Percentiles rank a stretch among this genome's conserved stretches.
phyloP scores from a whole-genome alignment of 2,329 filamentous ascomycete species.

The Gyromitra esculenta region DNA sequence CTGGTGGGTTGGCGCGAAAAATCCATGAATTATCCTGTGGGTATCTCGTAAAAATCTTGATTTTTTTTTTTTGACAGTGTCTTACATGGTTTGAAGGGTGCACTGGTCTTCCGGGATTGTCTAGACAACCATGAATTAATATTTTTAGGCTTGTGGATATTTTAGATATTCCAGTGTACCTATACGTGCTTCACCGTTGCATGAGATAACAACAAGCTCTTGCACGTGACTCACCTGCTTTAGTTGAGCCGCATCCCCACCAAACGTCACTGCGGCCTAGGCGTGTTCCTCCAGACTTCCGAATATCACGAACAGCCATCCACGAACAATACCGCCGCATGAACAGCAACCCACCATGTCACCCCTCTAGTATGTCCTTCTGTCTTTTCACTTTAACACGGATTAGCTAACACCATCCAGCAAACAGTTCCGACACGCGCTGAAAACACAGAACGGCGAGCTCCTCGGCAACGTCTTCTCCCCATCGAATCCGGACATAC shows the following conservation, averaged over 20 bases:
- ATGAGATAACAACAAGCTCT: too few species aligned
- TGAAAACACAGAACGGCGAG: constrained; percentile 55
- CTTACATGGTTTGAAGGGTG: too few species aligned
- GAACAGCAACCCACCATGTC: constrained; percentile 41
- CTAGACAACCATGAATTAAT: too few species aligned
- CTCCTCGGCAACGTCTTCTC: constrained; percentile 59
- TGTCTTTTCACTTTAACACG: neutral
- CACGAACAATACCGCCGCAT: constrained; percentile 13
- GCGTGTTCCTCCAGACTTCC: constrained; percentile 13
- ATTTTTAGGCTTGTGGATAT: too few species aligned
- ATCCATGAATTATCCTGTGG: too few species aligned
- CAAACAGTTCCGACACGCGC: constrained; percentile 53
- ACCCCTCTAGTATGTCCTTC: constrained; percentile 45
- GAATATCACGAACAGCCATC: constrained; percentile 10
- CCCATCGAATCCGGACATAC: constrained; percentile 58
- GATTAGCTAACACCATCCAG: constrained; percentile 39
- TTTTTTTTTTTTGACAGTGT: too few species aligned
- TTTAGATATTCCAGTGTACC: neutral
- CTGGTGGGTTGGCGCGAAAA: too few species aligned
- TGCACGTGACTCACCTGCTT: neutral
- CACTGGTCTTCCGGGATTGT: too few species aligned
- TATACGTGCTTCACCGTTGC: neutral
- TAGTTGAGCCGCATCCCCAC: constrained; percentile 20
- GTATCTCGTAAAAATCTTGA: too few species aligned
- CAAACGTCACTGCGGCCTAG: constrained; percentile 4